A percentile compares a stretch with the other conserved stretches of the same genome.
phyloP scores from a whole-genome alignment of 805 yeast genomes.

The Saccharomycopsis fibuligera region DNA sequence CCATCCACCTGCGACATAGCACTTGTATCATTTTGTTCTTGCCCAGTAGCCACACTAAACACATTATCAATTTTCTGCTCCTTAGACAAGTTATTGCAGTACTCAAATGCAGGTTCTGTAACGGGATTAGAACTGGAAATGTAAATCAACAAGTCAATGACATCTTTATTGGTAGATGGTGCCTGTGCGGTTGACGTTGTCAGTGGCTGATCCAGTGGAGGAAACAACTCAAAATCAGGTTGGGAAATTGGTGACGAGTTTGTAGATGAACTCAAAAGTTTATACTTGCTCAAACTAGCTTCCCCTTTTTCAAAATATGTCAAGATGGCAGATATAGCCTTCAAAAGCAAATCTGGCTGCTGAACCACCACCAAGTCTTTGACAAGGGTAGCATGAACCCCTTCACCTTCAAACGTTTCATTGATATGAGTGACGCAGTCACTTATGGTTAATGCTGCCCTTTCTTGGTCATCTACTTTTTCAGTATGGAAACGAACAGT shows the following conservation, averaged over 20 bases:
- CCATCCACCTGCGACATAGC: slow-evolving; percentile 65
- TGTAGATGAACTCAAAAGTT: slow-evolving; percentile 26
- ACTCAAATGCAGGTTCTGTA: slow-evolving; percentile 62
- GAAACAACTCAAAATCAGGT: slow-evolving; percentile 6
- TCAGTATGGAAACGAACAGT: slow-evolving; percentile 74
- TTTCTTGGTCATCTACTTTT: slow-evolving; percentile 52
- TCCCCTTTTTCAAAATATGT: slow-evolving; percentile 29
- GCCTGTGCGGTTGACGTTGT: neutral
- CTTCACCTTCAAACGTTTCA: slow-evolving; percentile 56
- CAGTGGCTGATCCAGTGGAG: neutral
- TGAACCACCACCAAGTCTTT: slow-evolving; percentile 67
- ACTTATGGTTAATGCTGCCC: slow-evolving; percentile 66
- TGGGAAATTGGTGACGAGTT: slow-evolving; percentile 22
- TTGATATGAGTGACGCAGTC: slow-evolving; percentile 82
- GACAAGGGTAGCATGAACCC: slow-evolving; percentile 73
- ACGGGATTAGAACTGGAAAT: slow-evolving; percentile 32
- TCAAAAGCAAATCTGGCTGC: slow-evolving; percentile 49
- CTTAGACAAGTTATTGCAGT: slow-evolving; percentile 38
- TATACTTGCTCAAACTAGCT: slow-evolving; percentile 22
- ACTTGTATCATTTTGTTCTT: slow-evolving; percentile 39
- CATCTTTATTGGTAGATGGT: neutral
- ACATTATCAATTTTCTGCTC: slow-evolving; percentile 37
- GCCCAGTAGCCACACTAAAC: slow-evolving; percentile 57
- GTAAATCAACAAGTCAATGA: slow-evolving; percentile 14
- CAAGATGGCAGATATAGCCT: slow-evolving; percentile 50